Evolutionary conservation across 2,329 filamentous ascomycete genomes (phyloP).

Genomic region (Talaromyces sp.): DNA sequence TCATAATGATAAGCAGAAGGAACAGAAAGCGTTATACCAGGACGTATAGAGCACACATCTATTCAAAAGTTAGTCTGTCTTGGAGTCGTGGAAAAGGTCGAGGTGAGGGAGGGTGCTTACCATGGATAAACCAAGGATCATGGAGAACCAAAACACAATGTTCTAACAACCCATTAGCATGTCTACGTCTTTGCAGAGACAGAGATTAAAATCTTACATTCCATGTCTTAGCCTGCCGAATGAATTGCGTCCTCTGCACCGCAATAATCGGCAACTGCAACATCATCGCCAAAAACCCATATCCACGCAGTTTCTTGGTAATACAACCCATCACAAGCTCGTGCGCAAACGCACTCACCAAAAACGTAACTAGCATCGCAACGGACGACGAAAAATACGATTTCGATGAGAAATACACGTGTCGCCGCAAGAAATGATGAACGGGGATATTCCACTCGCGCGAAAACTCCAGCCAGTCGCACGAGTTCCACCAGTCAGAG

Average conservation of each 20-base stretch:
- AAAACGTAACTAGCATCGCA: constrained; percentile 84
- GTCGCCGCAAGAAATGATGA: constrained; percentile 87
- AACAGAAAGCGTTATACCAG: constrained; percentile 38
- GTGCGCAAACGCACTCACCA: constrained; percentile 83
- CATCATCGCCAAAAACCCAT: constrained; percentile 95
- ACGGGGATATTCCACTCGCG: constrained; percentile 98
- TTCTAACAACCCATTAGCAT: constrained; percentile 43
- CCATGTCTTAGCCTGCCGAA: constrained; percentile 67
- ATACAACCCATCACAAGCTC: constrained; percentile 98
- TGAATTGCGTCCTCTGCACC: constrained; percentile 72
- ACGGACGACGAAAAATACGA: constrained; percentile 67
- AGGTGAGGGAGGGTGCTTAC: constrained; percentile 44
- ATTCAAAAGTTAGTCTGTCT: neutral
- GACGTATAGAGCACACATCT: constrained; percentile 58
- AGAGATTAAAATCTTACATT: constrained; percentile 47
- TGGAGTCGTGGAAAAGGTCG: too few species aligned
- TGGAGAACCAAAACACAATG: constrained; percentile 83
- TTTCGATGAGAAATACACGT: constrained; percentile 82
- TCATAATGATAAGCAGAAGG: neutral
- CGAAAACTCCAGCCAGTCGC: constrained; percentile 77
- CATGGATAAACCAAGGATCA: constrained; percentile 79
- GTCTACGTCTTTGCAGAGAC: neutral
- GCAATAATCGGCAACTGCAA: constrained; percentile 92
- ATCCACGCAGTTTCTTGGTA: constrained; percentile 91
- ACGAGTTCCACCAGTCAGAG: constrained; percentile 62